Evolutionary conservation across 768 basidiomycete genomes (phyloP), one percentile per base, ranked within the genome.

Genomic region (Chalciporus chontae): DNA sequence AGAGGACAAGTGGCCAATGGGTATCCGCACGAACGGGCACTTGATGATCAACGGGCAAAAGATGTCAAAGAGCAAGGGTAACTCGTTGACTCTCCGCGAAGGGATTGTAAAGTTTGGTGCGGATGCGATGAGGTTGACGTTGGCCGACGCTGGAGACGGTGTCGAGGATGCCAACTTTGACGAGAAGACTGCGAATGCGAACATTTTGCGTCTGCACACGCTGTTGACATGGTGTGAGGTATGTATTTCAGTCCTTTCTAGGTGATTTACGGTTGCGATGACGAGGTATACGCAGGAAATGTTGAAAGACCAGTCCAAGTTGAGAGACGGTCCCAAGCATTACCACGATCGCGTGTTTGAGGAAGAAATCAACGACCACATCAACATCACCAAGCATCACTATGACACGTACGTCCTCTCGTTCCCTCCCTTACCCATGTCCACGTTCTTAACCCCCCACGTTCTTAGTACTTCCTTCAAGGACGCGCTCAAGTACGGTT

Each of bases 81-180:
- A 99, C 70, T 90, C 86, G 49, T 73, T 98, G 75, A 99, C 95
- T 0, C 72, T 98, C 67, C 73, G 81, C 47, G 89, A 99, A 63
- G 81, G 88, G 1, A 83, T 95, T 51, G 77, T 84, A 69, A 98
- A 98, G 77, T 98, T 95, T 63, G 96, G 96, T 51, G 94, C 96
- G 31, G 96, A 98, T 66, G 91, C 94, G 27, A 94, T 88, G 61
- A 78, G 96, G 48, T 70, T 99, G 73, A 79, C 84, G 17, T 77
- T 99, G 69, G 96, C 96, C 21, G 95, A 98, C 73, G 93, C 94
- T 23, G 96, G 96, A 13, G 96, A 99, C 66, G 92, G 94, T 44
- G 79, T 97, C 58, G 94, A 96, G 69, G 96, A 99, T 70, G 95
- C 95, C 40, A 99, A 99, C 75, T 99, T 98, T 61, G 96, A 99